Conservation (phyloP, 176 grass and related monocot genomes). For the Lolium rigidum region DNA sequence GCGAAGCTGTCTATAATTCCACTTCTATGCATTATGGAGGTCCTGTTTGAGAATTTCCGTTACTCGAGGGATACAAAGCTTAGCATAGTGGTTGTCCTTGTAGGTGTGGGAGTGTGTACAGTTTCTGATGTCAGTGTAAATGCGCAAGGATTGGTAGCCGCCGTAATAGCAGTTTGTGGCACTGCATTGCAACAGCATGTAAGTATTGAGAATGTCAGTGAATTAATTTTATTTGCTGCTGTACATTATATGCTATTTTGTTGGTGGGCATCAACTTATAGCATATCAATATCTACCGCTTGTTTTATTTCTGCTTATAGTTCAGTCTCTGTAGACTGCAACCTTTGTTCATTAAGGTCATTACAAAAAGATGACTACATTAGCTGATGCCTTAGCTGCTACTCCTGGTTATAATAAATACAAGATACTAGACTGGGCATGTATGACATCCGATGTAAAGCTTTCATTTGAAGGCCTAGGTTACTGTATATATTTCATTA, state of each 20-base stretch:
- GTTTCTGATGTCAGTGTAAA: conserved; percentile 70
- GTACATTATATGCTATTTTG: not conserved
- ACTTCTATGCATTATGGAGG: conserved; percentile 57
- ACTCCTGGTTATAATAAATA: conserved; percentile 12
- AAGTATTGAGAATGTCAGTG: conserved; percentile 39
- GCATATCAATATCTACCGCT: not conserved
- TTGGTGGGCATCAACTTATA: not conserved
- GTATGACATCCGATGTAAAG: not conserved
- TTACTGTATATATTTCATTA: conserved; percentile 12
- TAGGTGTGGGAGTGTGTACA: conserved; percentile 63
- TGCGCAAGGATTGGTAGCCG: conserved; percentile 47
- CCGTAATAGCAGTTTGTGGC: conserved; percentile 55
- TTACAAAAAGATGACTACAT: conserved; percentile 7
- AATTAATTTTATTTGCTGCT: not conserved
- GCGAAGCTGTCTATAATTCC: conserved; percentile 61
- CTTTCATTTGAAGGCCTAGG: conserved; percentile 17
- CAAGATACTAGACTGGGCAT: not conserved
- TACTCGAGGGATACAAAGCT: conserved; percentile 65
- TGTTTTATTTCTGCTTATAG: conserved; percentile 1
- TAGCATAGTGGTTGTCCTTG: conserved; percentile 63
- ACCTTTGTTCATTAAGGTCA: not conserved
- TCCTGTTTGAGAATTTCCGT: conserved; percentile 55
- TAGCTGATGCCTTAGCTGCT: not conserved
- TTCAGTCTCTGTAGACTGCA: conserved; percentile 12
- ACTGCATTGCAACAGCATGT: conserved; percentile 65